Conservation (phyloP, 2,329 filamentous ascomycete genomes). For the Cordyceps javanica region DNA sequence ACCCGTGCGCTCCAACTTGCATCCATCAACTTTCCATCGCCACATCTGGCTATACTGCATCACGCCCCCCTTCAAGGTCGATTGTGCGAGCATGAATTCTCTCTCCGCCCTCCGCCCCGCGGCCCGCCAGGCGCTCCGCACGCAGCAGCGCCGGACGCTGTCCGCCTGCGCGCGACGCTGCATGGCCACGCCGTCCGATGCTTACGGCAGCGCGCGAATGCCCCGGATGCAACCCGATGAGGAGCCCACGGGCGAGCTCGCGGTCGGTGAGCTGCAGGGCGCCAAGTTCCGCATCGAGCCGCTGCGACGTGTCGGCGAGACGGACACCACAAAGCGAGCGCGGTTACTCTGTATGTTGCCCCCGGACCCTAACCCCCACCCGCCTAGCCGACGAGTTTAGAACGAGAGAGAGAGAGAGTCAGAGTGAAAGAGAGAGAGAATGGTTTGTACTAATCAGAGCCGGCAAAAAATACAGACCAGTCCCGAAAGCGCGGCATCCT, state of each 20-base stretch:
- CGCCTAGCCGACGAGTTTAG: background rate
- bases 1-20: too few species aligned
- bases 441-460: background rate
- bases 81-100: background rate
- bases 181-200: slow-evolving; percentile 15
- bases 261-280: slow-evolving; percentile 81
- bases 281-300: slow-evolving; percentile 85
- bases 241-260: slow-evolving; percentile 50
- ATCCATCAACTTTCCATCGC: too few species aligned
- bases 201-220: slow-evolving; percentile 17
- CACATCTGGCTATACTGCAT: too few species aligned
- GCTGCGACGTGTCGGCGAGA: slow-evolving; percentile 77
- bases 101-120: slow-evolving; percentile 18
- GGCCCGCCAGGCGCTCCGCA: slow-evolving; percentile 11
- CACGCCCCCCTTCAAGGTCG: background rate
- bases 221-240: slow-evolving; percentile 21
- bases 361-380: too few species aligned
- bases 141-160: slow-evolving; percentile 18
- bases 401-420: background rate
- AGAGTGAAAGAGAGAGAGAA: background rate
- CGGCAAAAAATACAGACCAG: slow-evolving; percentile 60
- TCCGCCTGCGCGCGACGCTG: slow-evolving; percentile 15
- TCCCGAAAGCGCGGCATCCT: slow-evolving; percentile 93
- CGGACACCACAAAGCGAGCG: slow-evolving; percentile 78
- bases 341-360: slow-evolving; percentile 65